These are phyloP conservation scores for Yamadazyma sp. DNA, from an alignment of 1,139 yeast species.

Conservation along the genomic window DNA sequence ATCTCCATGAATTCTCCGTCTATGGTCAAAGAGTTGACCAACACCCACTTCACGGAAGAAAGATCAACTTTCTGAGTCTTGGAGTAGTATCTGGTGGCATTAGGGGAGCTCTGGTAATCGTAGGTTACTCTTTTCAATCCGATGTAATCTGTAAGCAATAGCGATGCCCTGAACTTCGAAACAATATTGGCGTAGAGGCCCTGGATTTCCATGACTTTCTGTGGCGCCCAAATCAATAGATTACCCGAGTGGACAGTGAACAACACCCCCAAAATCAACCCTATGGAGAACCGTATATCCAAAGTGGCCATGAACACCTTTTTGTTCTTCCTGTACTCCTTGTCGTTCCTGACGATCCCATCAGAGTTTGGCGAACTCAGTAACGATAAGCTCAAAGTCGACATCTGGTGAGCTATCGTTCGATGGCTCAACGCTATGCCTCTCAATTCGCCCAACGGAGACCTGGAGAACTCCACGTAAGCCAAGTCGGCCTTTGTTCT, in stretches of 20 bases:
- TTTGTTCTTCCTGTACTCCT: slow-evolving; percentile 26
- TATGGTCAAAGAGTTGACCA: slow-evolving; percentile 86
- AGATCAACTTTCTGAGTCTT: slow-evolving; percentile 80
- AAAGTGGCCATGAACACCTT: slow-evolving; percentile 65
- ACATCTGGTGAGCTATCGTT: slow-evolving; percentile 87
- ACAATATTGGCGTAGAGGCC: slow-evolving; percentile 86
- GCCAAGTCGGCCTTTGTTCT: slow-evolving; percentile 64
- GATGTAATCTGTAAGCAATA: slow-evolving; percentile 80
- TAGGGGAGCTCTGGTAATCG: slow-evolving; percentile 90
- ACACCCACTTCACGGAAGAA: slow-evolving; percentile 81
- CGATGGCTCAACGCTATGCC: slow-evolving; percentile 93
- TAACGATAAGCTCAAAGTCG: slow-evolving; percentile 65
- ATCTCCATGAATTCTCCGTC: slow-evolving; percentile 94
- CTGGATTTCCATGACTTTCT: slow-evolving; percentile 69
- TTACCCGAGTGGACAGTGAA: slow-evolving; percentile 87
- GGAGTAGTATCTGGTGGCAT: slow-evolving; percentile 74
- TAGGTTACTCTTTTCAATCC: slow-evolving; percentile 92
- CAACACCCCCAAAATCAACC: slow-evolving; percentile 77
- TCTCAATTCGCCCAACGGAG: slow-evolving; percentile 87
- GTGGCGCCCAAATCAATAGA: slow-evolving; percentile 77
- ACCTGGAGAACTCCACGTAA: slow-evolving; percentile 87
- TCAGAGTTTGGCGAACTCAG: slow-evolving; percentile 59
- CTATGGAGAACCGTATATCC: slow-evolving; percentile 86
- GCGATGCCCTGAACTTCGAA: slow-evolving; percentile 67
- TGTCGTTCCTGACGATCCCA: slow-evolving; percentile 34